These are phyloP conservation scores for Luffa acutangula DNA, from an alignment of 306 rosid species.

Conservation along the genomic window DNA sequence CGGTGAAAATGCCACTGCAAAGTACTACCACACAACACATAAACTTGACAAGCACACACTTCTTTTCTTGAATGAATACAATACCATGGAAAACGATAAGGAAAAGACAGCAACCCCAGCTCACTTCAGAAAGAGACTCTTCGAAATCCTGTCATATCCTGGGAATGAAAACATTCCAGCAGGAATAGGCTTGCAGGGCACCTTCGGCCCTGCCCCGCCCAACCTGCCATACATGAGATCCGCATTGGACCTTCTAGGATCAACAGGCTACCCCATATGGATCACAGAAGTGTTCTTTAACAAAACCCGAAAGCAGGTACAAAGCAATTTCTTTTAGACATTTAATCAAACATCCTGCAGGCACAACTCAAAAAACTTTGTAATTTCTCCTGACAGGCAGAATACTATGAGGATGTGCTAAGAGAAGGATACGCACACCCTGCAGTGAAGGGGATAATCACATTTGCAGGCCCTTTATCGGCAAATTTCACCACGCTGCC, in stretches of 20 bases:
- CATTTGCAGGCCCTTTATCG: slow-evolving; percentile 50
- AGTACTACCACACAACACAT: slow-evolving; percentile 22
- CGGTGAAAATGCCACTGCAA: slow-evolving; percentile 27
- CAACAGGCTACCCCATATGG: slow-evolving; percentile 61
- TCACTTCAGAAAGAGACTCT: slow-evolving; percentile 35
- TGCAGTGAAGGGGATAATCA: slow-evolving; percentile 66
- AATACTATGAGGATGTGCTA: slow-evolving; percentile 51
- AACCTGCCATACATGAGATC: slow-evolving; percentile 59
- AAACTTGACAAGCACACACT: slow-evolving; percentile 26
- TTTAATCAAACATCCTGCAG: background rate
- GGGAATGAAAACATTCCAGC: slow-evolving; percentile 8
- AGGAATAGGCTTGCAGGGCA: slow-evolving; percentile 62
- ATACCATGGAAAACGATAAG: slow-evolving; percentile 51
- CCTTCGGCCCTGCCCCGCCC: slow-evolving; percentile 30
- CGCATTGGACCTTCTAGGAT: slow-evolving; percentile 53
- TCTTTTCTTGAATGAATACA: slow-evolving; percentile 59
- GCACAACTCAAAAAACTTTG: background rate
- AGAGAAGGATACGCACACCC: slow-evolving; percentile 67
- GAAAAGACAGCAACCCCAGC: slow-evolving; percentile 27
- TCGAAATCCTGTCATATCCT: slow-evolving; percentile 24
- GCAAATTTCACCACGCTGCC: slow-evolving; percentile 46
- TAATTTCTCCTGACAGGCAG: slow-evolving; percentile 24
- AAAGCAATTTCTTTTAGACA: background rate
- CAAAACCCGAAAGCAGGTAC: background rate
- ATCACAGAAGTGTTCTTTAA: slow-evolving; percentile 34